Conservation (phyloP, 805 yeast species). For the Brettanomyces bruxellensis region DNA sequence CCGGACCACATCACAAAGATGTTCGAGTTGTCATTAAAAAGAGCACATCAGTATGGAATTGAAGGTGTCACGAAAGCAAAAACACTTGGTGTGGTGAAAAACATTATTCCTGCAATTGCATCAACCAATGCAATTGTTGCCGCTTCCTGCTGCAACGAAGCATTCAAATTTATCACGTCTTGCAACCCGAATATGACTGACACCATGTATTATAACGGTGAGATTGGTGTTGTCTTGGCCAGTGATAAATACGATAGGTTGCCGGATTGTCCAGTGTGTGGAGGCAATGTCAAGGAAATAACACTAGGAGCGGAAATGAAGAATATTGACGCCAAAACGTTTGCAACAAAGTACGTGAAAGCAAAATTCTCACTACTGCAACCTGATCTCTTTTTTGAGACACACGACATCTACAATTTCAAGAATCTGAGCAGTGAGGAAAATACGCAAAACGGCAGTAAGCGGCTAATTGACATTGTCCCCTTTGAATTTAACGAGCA, state of each 20-base stretch:
- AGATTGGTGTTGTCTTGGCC: conserved; percentile 66
- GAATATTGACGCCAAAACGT: conserved; percentile 6
- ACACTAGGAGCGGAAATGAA: conserved; percentile 2
- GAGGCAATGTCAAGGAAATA: conserved; percentile 24
- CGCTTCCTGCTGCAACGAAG: conserved; percentile 81
- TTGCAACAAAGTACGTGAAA: conserved; percentile 11
- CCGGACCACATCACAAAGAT: conserved; percentile 61
- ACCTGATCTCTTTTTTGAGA: conserved; percentile 14
- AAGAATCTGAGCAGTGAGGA: conserved; percentile 3
- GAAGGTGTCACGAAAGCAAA: conserved; percentile 65
- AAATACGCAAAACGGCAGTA: background rate
- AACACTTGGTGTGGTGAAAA: conserved; percentile 82
- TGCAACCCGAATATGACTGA: conserved; percentile 60
- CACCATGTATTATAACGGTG: conserved; percentile 84
- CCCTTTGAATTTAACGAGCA: conserved; percentile 7
- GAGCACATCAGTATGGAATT: conserved; percentile 64
- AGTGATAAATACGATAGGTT: conserved; percentile 56
- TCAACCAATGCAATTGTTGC: conserved; percentile 91
- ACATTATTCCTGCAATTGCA: conserved; percentile 89
- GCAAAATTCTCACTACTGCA: conserved; percentile 6
- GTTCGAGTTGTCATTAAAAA: conserved; percentile 37
- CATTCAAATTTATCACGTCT: conserved; percentile 67
- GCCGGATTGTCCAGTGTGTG: conserved; percentile 72
- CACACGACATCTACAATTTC: conserved; percentile 19
- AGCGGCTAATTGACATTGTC: conserved; percentile 6